Conservation (phyloP, 208 protist species). For the Angomonas ambiguus region DNA sequence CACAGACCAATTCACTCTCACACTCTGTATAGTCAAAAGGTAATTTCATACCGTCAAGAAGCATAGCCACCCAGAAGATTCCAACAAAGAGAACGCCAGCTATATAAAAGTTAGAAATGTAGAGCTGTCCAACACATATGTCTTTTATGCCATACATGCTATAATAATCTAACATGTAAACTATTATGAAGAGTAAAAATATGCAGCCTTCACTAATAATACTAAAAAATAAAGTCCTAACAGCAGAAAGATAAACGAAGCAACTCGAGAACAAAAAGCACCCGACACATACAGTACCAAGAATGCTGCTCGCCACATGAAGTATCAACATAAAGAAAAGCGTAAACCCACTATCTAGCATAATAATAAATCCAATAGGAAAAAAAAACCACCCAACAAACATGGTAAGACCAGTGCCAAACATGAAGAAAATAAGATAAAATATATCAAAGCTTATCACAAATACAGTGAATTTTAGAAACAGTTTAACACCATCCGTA, state of each 20-base stretch:
- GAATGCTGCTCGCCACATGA: slow-evolving; percentile 60
- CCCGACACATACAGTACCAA: slow-evolving; percentile 72
- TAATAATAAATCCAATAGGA: slow-evolving; percentile 77
- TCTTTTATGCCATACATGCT: slow-evolving; percentile 84
- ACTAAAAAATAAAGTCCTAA: slow-evolving; percentile 76
- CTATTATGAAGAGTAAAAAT: slow-evolving; percentile 62
- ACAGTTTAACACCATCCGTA: slow-evolving; percentile 83
- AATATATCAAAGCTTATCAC: slow-evolving; percentile 72
- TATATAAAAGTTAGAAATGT: slow-evolving; percentile 61
- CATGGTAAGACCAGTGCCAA: slow-evolving; percentile 57
- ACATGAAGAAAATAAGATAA: slow-evolving; percentile 55
- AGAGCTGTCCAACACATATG: slow-evolving; percentile 66
- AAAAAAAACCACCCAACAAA: slow-evolving; percentile 84
- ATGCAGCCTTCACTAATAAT: slow-evolving; percentile 68
- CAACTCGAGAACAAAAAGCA: slow-evolving; percentile 80
- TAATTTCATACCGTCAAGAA: slow-evolving; percentile 68
- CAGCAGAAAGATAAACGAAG: slow-evolving; percentile 81
- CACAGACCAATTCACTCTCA: slow-evolving; percentile 84
- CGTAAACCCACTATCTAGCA: slow-evolving; percentile 74
- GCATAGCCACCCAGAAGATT: slow-evolving; percentile 66
- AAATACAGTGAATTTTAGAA: slow-evolving; percentile 84
- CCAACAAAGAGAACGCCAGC: slow-evolving; percentile 59
- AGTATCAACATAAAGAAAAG: slow-evolving; percentile 56
- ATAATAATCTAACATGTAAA: slow-evolving; percentile 81
- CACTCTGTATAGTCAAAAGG: slow-evolving; percentile 88